Conservation (phyloP, 2,329 filamentous ascomycete genomes). For the Phaeosphaeria sp. region DNA sequence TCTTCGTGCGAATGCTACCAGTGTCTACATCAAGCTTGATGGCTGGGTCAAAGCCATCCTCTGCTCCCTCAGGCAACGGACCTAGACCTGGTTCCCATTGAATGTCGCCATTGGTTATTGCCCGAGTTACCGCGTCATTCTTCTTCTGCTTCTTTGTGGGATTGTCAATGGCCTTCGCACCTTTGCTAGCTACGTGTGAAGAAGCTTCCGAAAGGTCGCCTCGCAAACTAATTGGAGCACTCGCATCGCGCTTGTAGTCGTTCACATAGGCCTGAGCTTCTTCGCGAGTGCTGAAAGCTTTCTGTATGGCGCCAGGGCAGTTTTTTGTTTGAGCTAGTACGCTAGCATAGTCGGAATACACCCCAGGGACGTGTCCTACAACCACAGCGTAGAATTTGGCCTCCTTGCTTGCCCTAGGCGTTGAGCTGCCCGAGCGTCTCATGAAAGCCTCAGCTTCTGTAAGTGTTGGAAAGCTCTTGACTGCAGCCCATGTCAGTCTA, state of each 20-base stretch:
- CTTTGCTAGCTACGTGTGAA: conserved; percentile 20
- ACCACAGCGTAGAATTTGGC: conserved; percentile 67
- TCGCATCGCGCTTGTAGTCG: conserved; percentile 34
- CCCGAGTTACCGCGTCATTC: conserved; percentile 23
- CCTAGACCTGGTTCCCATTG: conserved; percentile 59
- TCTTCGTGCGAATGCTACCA: conserved; percentile 63
- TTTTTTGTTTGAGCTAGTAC: conserved; percentile 77
- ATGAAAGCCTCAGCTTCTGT: conserved; percentile 82
- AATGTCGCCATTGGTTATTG: conserved; percentile 18
- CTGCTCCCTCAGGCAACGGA: conserved; percentile 61
- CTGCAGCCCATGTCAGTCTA: conserved; percentile 52
- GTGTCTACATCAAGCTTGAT: conserved; percentile 61
- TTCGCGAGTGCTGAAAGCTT: conserved; percentile 55
- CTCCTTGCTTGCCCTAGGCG: conserved; percentile 49
- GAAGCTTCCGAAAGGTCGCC: conserved; percentile 37
- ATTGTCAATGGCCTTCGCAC: conserved; percentile 22
- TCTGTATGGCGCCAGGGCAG: conserved; percentile 68
- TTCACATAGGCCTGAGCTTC: conserved; percentile 81
- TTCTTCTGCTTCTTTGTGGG: conserved; percentile 48
- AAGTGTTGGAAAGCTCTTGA: conserved; percentile 77
- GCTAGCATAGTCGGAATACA: conserved; percentile 71
- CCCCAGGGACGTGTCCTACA: conserved; percentile 63
- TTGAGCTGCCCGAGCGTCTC: conserved; percentile 59
- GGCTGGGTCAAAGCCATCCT: conserved; percentile 68
- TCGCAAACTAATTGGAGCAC: conserved; percentile 32